Base-by-base conservation (phyloP, 2,329 filamentous ascomycete species). In the Neurospora crassa region DNA sequence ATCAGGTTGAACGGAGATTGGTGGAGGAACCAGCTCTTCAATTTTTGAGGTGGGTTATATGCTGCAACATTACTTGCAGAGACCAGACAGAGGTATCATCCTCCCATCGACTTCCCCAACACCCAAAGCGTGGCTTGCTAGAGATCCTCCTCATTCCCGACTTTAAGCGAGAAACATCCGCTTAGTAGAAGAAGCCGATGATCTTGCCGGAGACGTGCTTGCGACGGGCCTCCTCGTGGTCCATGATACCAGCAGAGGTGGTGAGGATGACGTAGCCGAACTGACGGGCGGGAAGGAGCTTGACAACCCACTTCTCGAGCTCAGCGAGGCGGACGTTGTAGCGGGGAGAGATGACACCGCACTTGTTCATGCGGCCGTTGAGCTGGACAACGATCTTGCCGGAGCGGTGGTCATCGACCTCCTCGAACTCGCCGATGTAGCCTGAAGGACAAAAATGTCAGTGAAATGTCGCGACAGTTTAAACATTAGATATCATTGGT, bases 331-430 rank as follows among this genome's bases (percentile, higher is more conserved):
- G 94, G 85, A 99, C 92, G 90, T 98, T 98, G 93, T 97, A 99
- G 84, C 96, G 93, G 83, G 96, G 96, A 77, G 91, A 96, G 90
- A 99, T 99, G 87, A 97, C 95, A 89, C 95, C 96, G 77, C 92
- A 96, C 91, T 98, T 97, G 92, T 97, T 97, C 85, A 97, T 90
- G 79, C 94, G 96, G 85, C 96, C 96, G 87, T 97, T 99, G 78
- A 99, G 92, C 90, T 99, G 96, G 81, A 99, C 96, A 80, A 99
- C 94, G 77, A 99, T 97, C 92, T 99, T 99, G 90, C 96, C 96
- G 82, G 94, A 96, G 84, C 96, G 94, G 91, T 99, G 96, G 88
- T 99, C 94, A 80, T 99, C 96, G 78, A 99, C 92, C 87, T 98
- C 94, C 89, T 99, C 96, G 84, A 98, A 99, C 87, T 98, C 95